Base-by-base conservation (phyloP, 225 moss, liverwort and hornwort genomes). In the Asterella californica region DNA sequence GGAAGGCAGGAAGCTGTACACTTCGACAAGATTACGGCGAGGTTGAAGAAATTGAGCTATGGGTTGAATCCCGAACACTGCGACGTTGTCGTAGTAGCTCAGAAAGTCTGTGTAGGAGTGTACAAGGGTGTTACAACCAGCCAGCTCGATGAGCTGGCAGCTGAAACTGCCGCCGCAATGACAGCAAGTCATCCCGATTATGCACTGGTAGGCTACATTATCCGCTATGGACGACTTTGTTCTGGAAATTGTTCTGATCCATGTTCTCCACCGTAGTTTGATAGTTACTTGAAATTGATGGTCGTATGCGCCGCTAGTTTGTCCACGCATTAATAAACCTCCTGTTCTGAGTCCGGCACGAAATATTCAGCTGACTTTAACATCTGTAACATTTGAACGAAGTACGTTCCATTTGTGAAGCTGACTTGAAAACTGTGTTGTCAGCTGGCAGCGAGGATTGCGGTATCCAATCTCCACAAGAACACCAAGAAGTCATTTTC, bases 81-180 rank as follows among this genome's bases (percentile, higher is more conserved):
- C 33, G 95, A 99, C 57, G 91, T 94, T 1, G 97, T 99, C 32
- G 83, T 95, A 10, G 95, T 99, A 32, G 90, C 97, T 10, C 94
- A 94, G 76, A 99, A 99, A 78, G 97, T 99, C 19, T 99, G 97
- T 8, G 89, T 89, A 46, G 94, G 93, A 11, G 94, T 97, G 32
- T 97, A 93, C 78, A 94, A 93, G 84, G 97, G 97, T 21, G 93
- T 97, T 0, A 92, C 93, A 0, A 94, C 97, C 0, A 97, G 97
- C 42, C 97, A 97, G 87, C 89, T 97, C 0, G 97, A 97, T 75
- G 97, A 94, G 68, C 81, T 97, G 81, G 97, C 97, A 25, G 97
- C 97, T 7, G 94, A 97, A 81, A 97, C 94, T 32, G 94, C 97
- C 1, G 94, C 97, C 32, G 93, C 93, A 1, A 94, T 97, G 97